Percentiles rank a stretch among this genome's conserved stretches.
Evolutionary conservation across 345 rosid genomes (phyloP).

Genomic region (Gossypium raimondii): DNA sequence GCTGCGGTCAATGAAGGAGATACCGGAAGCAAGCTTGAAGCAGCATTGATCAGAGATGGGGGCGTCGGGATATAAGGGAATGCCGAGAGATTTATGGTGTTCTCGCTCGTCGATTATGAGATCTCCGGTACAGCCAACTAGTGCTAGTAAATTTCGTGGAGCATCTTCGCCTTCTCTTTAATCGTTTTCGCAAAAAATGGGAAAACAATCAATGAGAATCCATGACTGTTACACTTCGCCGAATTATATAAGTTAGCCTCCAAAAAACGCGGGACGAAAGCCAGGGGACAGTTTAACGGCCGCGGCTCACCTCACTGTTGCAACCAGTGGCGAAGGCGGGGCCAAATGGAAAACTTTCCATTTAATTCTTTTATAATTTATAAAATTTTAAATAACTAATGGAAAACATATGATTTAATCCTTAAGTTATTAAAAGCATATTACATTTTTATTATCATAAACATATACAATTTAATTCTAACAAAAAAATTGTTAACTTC

Average conservation of each 20-base stretch:
- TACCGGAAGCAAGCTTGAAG: slow-evolving; percentile 85
- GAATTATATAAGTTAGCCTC: not conserved
- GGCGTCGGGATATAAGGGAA: slow-evolving; percentile 47
- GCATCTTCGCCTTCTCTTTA: slow-evolving; percentile 31
- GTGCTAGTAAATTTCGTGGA: slow-evolving; percentile 86
- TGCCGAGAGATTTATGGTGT: slow-evolving; percentile 54
- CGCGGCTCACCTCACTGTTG: not conserved
- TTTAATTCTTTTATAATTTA: too few relatives aligned
- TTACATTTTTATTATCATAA: too few relatives aligned
- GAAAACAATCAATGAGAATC: slow-evolving; percentile 8
- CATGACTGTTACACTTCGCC: not conserved
- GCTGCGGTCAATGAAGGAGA: slow-evolving; percentile 79
- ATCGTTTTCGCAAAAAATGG: not conserved
- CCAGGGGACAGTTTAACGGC: not conserved
- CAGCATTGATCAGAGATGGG: slow-evolving; percentile 57
- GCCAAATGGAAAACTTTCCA: too few relatives aligned
- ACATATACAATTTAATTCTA: too few relatives aligned
- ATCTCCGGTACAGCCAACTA: slow-evolving; percentile 86
- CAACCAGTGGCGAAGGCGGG: too few relatives aligned
- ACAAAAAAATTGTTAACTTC: too few relatives aligned
- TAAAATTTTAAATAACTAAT: too few relatives aligned
- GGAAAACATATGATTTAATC: too few relatives aligned
- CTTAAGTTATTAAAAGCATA: too few relatives aligned
- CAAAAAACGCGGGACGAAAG: not conserved
- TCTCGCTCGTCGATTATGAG: slow-evolving; percentile 82